A percentile compares a stretch with the other conserved stretches of the same genome.
Evolutionary conservation across 2,329 filamentous ascomycete species (phyloP).

Genomic region (Diaporthe batatas): DNA sequence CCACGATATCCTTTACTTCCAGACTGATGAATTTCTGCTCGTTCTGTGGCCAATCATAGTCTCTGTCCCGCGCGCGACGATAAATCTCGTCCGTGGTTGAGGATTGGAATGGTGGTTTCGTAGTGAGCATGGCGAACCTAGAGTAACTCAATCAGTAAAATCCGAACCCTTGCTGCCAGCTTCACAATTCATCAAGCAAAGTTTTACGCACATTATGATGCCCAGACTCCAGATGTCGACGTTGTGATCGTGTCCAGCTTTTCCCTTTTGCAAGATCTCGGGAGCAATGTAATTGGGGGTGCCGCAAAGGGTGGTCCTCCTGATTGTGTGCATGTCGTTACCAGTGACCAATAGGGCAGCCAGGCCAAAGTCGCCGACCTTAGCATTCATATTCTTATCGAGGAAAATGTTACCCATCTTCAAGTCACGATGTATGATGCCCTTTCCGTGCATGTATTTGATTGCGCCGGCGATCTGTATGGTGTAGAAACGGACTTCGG

Average conservation of each 20-base stretch:
- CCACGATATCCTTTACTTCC: slow-evolving; percentile 83
- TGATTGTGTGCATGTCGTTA: slow-evolving; percentile 85
- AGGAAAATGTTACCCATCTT: slow-evolving; percentile 99
- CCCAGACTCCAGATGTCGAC: slow-evolving; percentile 99
- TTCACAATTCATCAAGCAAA: too few species aligned
- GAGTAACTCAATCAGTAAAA: slow-evolving; percentile 46
- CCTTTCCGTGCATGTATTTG: slow-evolving; percentile 96
- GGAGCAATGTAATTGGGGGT: slow-evolving; percentile 99
- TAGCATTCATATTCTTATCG: slow-evolving; percentile 95
- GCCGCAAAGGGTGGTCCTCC: slow-evolving; percentile 93
- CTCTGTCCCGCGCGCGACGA: slow-evolving; percentile 75
- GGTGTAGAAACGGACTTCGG: slow-evolving; percentile 93
- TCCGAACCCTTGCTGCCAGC: not conserved
- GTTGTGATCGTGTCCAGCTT: slow-evolving; percentile 95
- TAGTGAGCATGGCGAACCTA: slow-evolving; percentile 95
- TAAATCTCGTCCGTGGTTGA: slow-evolving; percentile 90
- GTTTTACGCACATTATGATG: slow-evolving; percentile 83
- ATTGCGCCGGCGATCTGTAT: slow-evolving; percentile 96
- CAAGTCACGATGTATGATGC: slow-evolving; percentile 95
- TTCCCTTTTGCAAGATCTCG: slow-evolving; percentile 93
- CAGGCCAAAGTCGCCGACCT: slow-evolving; percentile 96
- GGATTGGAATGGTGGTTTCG: slow-evolving; percentile 96
- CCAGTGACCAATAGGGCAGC: slow-evolving; percentile 92
- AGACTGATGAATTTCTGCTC: slow-evolving; percentile 79
- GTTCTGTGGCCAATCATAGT: slow-evolving; percentile 83